Evolutionary conservation across 176 grass and related monocot species (phyloP).

Genomic region (Typha latifolia): DNA sequence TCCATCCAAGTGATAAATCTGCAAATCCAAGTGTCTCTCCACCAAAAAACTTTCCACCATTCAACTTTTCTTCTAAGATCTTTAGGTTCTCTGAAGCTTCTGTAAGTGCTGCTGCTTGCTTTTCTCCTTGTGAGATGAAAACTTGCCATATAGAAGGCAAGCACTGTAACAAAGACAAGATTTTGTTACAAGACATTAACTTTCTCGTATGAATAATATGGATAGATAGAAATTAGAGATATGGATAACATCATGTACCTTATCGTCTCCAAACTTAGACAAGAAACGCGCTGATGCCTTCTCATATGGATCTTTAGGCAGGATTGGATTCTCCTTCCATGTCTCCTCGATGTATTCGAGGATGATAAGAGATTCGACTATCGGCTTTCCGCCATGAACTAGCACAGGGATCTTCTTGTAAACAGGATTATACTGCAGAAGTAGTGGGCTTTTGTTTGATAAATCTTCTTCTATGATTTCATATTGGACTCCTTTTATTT

Average conservation of each 20-base stretch:
- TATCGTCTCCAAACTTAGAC: conserved; percentile 10
- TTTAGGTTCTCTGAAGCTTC: conserved; percentile 19
- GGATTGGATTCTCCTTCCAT: conserved; percentile 20
- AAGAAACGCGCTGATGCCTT: conserved; percentile 31
- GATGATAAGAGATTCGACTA: conserved; percentile 32
- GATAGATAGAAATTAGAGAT: background rate
- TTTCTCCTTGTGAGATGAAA: conserved; percentile 14
- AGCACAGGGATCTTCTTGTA: conserved; percentile 41
- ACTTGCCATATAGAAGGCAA: conserved; percentile 39
- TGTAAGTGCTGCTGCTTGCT: conserved; percentile 10
- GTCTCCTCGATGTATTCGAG: conserved; percentile 38
- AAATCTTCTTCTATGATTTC: conserved; percentile 39
- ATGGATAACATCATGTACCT: background rate
- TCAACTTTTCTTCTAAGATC: conserved; percentile 25
- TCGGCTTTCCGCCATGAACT: conserved; percentile 20
- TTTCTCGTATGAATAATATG: background rate
- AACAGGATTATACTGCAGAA: conserved; percentile 33
- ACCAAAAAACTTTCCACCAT: conserved; percentile 21
- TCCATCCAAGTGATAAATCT: conserved; percentile 17
- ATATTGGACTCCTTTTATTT: conserved; percentile 31
- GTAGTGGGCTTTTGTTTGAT: conserved; percentile 21
- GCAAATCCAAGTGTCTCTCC: conserved; percentile 23
- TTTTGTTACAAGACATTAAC: no score
- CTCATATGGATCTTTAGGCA: conserved; percentile 23
- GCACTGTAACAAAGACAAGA: conserved; percentile 6